Percentiles rank a stretch among this genome's conserved stretches.
Evolutionary conservation across 2,329 filamentous ascomycete genomes (phyloP).

Genomic region (Harringtonia aguacate): DNA sequence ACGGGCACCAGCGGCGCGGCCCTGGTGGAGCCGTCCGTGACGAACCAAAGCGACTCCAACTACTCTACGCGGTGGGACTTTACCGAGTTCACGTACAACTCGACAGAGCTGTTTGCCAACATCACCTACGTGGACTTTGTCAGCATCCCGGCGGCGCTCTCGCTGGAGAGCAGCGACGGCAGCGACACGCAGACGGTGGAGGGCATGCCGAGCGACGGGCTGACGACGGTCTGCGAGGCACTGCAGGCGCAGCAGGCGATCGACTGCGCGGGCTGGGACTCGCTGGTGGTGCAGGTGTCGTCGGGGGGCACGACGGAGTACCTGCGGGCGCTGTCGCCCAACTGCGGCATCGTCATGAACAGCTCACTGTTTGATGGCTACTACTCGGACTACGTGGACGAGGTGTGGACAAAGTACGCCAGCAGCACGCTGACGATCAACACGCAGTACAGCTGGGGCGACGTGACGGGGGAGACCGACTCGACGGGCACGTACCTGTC

Average conservation of each 20-base stretch:
- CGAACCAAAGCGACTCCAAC: conserved; percentile 53
- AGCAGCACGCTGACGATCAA: conserved; percentile 34
- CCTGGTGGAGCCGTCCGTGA: conserved; percentile 64
- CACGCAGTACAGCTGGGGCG: conserved; percentile 43
- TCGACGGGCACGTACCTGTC: conserved; percentile 23
- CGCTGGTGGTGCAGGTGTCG: conserved; percentile 32
- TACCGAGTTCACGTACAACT: conserved; percentile 59
- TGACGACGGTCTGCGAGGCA: conserved; percentile 31
- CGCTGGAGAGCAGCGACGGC: conserved; percentile 36
- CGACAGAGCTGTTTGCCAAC: conserved; percentile 51
- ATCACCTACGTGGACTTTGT: conserved; percentile 72
- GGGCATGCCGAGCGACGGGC: conserved; percentile 36
- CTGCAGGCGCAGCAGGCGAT: conserved; percentile 32
- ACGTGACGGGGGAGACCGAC: conserved; percentile 31
- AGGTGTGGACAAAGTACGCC: conserved; percentile 40
- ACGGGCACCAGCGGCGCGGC: conserved; percentile 44
- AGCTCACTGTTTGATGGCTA: conserved; percentile 36
- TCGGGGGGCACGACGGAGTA: conserved; percentile 20
- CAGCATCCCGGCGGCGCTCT: conserved; percentile 48
- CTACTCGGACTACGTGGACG: conserved; percentile 37
- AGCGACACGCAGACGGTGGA: conserved; percentile 29
- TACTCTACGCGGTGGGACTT: conserved; percentile 54
- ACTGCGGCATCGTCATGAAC: conserved; percentile 34
- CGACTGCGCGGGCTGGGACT: conserved; percentile 41
- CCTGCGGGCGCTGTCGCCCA: conserved; percentile 41